Base-by-base conservation (phyloP, 2,329 filamentous ascomycete genomes). In the Penicillium sp. region DNA sequence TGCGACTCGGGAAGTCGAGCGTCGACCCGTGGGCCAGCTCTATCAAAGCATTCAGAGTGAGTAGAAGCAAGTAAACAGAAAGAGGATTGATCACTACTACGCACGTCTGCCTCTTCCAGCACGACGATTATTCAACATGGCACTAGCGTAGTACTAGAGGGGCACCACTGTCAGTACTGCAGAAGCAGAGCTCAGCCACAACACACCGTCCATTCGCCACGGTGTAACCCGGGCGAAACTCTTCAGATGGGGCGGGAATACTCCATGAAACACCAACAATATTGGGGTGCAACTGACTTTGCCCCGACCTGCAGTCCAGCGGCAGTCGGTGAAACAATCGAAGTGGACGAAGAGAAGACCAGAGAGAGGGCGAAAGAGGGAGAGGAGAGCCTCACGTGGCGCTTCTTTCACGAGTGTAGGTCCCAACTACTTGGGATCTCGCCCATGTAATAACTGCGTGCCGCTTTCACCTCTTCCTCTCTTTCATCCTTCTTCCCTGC, bases 341-440 rank as follows among this genome's bases (percentile, higher is more conserved):
- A 33, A 33, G 4, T 33, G 2, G 30, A 11, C 30, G 30, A 33
- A 33, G 30, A 11, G 11, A 33, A 33, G 11, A 11, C 2, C 3
- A 33, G 30, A 33, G 30, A 8, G 30, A 33, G 30, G 7, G 30
- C 7, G 30, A 33, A 8, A 6, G 30, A 6, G 37, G 55, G 60
- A 64, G 58, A 3, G 25, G 37, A 57, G 60, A 64, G 58, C 61
- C 61, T 65, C 63, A 62, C 59, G 57, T 65, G 59, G 52, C 43
- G 30, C 11, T 37, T 33, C 26, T 53, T 55, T 68, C 52, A 22
- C 19, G 6, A 25, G 14, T 38, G 25, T 22, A 22, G 19, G 16
- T 28, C 25, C 22, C 35, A 33, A 14, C 28, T 63, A 19, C 57
- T 57, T 55, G 5, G 6, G 13, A 13, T 37, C 35, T 4, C 13